Conservation (phyloP, 2,329 filamentous ascomycete genomes). For the Beauveria bassiana region DNA sequence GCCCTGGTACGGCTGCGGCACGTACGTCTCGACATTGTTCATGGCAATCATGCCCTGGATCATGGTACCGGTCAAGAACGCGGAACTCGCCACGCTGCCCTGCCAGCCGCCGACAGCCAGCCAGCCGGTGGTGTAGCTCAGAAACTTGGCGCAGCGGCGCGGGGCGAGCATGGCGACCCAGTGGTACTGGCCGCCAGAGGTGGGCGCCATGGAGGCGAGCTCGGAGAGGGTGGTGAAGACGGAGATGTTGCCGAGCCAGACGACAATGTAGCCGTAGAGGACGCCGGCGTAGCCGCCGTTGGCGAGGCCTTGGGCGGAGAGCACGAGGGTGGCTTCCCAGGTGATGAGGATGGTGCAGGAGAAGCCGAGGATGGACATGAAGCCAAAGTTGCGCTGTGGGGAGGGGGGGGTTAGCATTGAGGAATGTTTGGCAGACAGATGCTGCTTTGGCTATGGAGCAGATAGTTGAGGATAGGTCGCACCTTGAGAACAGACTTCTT, state of each 20-base stretch:
- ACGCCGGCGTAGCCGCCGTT: conserved; percentile 43
- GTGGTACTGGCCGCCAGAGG: conserved; percentile 48
- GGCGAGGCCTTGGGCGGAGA: conserved; percentile 20
- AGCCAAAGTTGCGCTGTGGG: conserved; percentile 33
- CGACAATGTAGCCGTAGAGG: conserved; percentile 39
- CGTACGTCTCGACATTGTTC: conserved; percentile 1
- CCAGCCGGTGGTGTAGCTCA: conserved; percentile 21
- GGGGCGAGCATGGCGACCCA: conserved; percentile 45
- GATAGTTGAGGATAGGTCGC: neutral
- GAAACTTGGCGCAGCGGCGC: conserved; percentile 33
- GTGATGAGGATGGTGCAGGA: conserved; percentile 38
- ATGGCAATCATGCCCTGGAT: conserved; percentile 16
- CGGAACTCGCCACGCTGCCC: conserved; percentile 18
- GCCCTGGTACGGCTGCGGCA: conserved; percentile 2
- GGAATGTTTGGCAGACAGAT: neutral
- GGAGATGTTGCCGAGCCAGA: conserved; percentile 33
- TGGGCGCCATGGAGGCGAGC: conserved; percentile 34
- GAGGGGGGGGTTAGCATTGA: neutral
- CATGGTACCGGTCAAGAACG: conserved; percentile 20
- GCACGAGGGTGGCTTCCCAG: conserved; percentile 33
- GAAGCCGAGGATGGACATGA: conserved; percentile 38
- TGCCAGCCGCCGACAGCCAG: conserved; percentile 21
- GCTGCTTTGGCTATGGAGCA: neutral
- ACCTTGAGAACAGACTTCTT: conserved; percentile 13
- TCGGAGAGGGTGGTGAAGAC: conserved; percentile 26